Evolutionary conservation across 2,329 filamentous ascomycete genomes (phyloP), one percentile per base, ranked within the genome.

Genomic region (Neoscytalidium dimidiatum): DNA sequence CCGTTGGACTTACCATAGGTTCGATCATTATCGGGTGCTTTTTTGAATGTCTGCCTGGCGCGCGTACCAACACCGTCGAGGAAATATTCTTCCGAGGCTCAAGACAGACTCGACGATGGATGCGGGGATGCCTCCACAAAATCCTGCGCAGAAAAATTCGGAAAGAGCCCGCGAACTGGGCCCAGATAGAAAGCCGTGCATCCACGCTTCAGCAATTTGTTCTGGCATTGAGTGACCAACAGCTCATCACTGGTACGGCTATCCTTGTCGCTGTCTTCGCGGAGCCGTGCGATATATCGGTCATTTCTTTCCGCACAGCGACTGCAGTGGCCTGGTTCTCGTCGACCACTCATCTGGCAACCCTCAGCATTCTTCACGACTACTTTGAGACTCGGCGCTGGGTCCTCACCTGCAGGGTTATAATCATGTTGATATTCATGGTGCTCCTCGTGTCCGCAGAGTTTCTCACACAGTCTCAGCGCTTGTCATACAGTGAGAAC

Each of bases 201-300:
- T 60, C 64, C n/a, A 68, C 67, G 9, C n/a, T 71, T 29, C 67
- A 65, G 8, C 67, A 69, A 38, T 73, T 72, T 0, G 69, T 74
- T 8, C 63, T 75, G 4, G 68, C 71, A 23, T 66, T 76, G 14
- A 70, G 70, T 43, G 71, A 74, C 41, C 58, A 68, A 9, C 69
- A 73, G 26, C 63, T 72, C 7, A 67, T 71, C 4, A 73, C 71
- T 4, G 71, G 71, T 1, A 66, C 71, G 9, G 69, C 68, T 0
- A 69, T 73, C 7, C 66, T 73, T 1, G 56, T 69, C 5, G 64
- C 62, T n/a, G 68, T 53, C 68, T 69, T n/a, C 70, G 72, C 49
- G 35, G 71, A 2, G 28, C 52, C 11, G 44, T 73, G 71, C 31
- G 67, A 67, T 1, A 70, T 74, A 2, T 66, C 68, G 1, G 69